Base-by-base conservation (phyloP, 1,284 basidiomycete genomes). In the Sporisorium reilianum region DNA sequence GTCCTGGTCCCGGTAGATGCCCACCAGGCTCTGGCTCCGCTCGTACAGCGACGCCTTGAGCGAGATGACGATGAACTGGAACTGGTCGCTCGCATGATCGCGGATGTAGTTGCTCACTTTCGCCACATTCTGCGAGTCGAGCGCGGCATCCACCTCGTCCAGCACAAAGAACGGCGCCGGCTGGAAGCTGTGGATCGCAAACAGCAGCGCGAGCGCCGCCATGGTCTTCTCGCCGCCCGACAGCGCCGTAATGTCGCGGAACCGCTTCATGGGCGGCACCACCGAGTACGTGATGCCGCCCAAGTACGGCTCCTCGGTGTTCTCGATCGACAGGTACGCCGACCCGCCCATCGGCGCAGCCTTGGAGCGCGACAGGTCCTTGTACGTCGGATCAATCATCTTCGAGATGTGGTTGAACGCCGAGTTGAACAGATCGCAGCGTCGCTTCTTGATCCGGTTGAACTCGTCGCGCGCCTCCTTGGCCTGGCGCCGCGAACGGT, bases 151-250 rank as follows among this genome's bases (percentile, higher is more conserved):
- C 12, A 98, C 95, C 86, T 99, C 97, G 84, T 99, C 97, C 22
- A 99, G 88, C 12, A 99, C 96, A 85, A 99, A 99, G 88, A 99
- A 99, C 0, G 97, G 97, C 1, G 96, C 94, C 1, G 97, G 97
- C 85, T 96, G 95, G 85, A 94, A 99, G 79, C 64, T 76, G 71
- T 99, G 96, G 62, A 99, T 97, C 14, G 96, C 94, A 83, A 99
- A 98, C 28, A 99, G 88, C 20, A 99, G 87, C 0, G 96, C 95
- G 20, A 99, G 87, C 7, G 97, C 96, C 4, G 97, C 97, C 71
- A 99, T 96, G 0, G 96, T 98, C 87, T 98, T 98, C 85, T 99
- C 97, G 25, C 97, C 97, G 56, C 96, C 97, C 0, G 95, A 98
- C 6, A 99, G 88, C 84, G 98, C 95, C 68, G 98, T 95, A 93